Base-by-base conservation (phyloP, 305 asterid species). In the Solanum hybrid region DNA sequence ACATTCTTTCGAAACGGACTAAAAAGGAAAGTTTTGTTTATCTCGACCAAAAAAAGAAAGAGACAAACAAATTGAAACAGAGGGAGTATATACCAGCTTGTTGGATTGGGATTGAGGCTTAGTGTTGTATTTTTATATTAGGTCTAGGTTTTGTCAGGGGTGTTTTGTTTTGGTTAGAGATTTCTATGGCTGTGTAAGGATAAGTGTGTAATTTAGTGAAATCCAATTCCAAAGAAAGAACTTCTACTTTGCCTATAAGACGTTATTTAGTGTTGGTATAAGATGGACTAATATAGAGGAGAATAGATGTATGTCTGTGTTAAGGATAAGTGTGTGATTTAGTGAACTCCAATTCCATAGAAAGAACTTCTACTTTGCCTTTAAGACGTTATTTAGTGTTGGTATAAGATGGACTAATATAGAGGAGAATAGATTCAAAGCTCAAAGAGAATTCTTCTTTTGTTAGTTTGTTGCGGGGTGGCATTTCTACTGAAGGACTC, bases 401-500 rank as follows among this genome's bases (percentile, higher is more conserved):
- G 7, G 17, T 35, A 6, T 29, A 32, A 51, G 36, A 31, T 51
- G 87, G 19, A 31, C 75, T 51, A 4, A 84, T 45, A 27, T 84
- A 84, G 42, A 84, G 87, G 10, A 17, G 42, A 56, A 84, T 31
- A 84, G 31, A 84, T 31, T 19, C 22, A 10, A 32, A 82, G 11
- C 40, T 51, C 71, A 29, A 36, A 32, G 17, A 24, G 5, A 60
- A 66, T 36, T 35, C 64, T 86, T 66, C 37, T 32, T 38, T 92
- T 90, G 90, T 78, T 37, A 22, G 81, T 78, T 26, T 82, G 82
- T 89, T 85, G 69, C 72, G 85, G 88, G 78, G 60, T 89, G 89
- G 34, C 71, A 81, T 80, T 38, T 72, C 56, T 75, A 31, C 80
- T 29, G 1, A 14, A 75, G 79, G 79, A 31, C 66, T 75, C 36